These are phyloP conservation scores for Blastocystis hominis DNA, from an alignment of 352 stramenopile species.

Conservation along the genomic window DNA sequence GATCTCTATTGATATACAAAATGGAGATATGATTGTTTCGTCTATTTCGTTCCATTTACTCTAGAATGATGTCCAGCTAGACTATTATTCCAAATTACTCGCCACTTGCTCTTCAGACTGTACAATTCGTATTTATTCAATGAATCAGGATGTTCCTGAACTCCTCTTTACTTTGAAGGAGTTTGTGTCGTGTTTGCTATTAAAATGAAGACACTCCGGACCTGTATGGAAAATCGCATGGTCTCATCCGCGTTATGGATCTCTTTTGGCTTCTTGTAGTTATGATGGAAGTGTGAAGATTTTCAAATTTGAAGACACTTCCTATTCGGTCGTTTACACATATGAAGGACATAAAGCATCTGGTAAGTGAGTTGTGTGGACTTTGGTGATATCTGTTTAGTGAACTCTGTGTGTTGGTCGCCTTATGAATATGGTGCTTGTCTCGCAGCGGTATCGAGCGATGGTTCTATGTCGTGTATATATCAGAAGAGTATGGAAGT, in stretches of 20 bases:
- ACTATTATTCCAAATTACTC: conserved; percentile 97
- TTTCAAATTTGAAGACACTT: conserved; percentile 61
- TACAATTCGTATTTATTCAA: conserved; percentile 80
- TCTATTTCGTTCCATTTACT: background rate
- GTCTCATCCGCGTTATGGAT: conserved; percentile 92
- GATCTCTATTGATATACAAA: conserved; percentile 85
- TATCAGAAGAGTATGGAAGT: conserved; percentile 59
- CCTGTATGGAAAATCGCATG: conserved; percentile 94
- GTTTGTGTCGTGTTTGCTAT: conserved; percentile 65
- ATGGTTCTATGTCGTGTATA: conserved; percentile 81
- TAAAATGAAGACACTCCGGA: conserved; percentile 72
- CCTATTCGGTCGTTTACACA: conserved; percentile 30
- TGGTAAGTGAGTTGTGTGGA: background rate
- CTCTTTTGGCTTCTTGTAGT: conserved; percentile 85
- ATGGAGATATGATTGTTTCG: conserved; percentile 89
- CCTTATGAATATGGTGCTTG: conserved; percentile 88
- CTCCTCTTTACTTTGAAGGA: conserved; percentile 4
- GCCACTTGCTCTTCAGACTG: conserved; percentile 90
- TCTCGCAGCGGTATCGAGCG: conserved; percentile 79
- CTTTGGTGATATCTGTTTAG: conserved; percentile 59
- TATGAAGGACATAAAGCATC: conserved; percentile 53
- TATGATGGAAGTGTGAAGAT: conserved; percentile 95
- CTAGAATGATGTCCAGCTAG: conserved; percentile 89
- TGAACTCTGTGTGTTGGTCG: conserved; percentile 88
- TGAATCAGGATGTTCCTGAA: conserved; percentile 61